These are phyloP conservation scores for Pezicula neosporulosa DNA, from an alignment of 2,329 filamentous ascomycete genomes.

Conservation along the genomic window DNA sequence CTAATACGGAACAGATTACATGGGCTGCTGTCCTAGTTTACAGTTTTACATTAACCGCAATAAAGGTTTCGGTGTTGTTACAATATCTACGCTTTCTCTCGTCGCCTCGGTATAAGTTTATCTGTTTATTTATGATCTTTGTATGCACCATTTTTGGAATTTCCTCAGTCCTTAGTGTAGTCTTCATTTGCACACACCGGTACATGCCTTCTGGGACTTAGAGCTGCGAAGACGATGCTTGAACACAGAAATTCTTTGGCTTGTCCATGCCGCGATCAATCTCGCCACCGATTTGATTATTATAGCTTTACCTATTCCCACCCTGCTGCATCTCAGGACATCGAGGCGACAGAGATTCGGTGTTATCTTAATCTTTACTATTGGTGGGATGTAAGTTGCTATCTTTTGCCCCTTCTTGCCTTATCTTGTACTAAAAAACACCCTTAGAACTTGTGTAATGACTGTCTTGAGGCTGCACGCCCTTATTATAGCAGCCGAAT, in stretches of 20 bases:
- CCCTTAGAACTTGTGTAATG: neutral
- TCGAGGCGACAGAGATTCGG: neutral
- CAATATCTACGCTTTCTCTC: neutral
- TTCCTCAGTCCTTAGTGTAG: neutral
- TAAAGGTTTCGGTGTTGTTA: neutral
- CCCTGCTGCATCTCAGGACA: neutral
- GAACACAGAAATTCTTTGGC: neutral
- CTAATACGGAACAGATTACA: neutral
- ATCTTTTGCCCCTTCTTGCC: neutral
- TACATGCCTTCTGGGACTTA: neutral
- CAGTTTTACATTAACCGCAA: neutral
- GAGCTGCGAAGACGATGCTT: neutral
- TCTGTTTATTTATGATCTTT: neutral
- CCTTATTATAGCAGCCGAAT: neutral
- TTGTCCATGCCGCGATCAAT: neutral
- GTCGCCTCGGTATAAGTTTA: neutral
- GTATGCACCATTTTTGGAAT: neutral
- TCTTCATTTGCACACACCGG: neutral
- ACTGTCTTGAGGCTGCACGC: neutral
- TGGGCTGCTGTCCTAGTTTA: neutral
- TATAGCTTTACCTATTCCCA: neutral
- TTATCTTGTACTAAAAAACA: neutral
- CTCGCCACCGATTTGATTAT: neutral
- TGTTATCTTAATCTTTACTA: neutral
- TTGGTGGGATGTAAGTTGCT: neutral